Percentiles rank a stretch among this genome's conserved stretches.
Evolutionary conservation across 2,329 filamentous ascomycete genomes (phyloP).

Genomic region (Nothopassalora personata): DNA sequence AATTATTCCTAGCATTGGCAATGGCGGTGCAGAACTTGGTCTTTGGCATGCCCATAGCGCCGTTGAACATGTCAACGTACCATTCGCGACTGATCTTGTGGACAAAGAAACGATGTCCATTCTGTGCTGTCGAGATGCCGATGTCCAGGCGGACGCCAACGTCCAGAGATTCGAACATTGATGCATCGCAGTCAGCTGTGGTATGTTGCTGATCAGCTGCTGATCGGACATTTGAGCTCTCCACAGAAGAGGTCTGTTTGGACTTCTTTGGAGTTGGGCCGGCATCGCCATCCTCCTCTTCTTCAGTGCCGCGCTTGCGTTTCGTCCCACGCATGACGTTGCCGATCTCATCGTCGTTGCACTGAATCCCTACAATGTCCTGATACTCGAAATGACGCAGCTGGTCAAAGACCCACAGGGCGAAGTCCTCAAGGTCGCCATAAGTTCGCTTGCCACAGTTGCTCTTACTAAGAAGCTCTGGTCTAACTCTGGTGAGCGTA

Average conservation of each 20-base stretch:
- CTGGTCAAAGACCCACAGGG: slow-evolving; percentile 3
- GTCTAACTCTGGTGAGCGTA: background rate
- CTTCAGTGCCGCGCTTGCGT: background rate
- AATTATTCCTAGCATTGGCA: slow-evolving; percentile 2
- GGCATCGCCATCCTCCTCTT: background rate
- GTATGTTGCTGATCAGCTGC: background rate
- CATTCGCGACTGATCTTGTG: slow-evolving; percentile 8
- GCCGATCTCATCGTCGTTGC: background rate
- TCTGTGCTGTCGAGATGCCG: slow-evolving; percentile 3
- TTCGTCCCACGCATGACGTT: background rate
- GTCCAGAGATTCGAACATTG: slow-evolving; percentile 9
- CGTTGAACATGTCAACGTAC: slow-evolving; percentile 7
- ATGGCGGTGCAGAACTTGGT: slow-evolving; percentile 2
- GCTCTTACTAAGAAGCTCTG: background rate
- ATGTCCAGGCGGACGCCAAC: slow-evolving; percentile 10
- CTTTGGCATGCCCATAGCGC: background rate
- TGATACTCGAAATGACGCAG: background rate
- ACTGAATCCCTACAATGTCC: background rate
- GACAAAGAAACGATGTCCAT: slow-evolving; percentile 10
- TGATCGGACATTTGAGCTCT: too few species aligned
- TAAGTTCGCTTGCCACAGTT: slow-evolving; percentile 4
- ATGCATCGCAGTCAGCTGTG: too few species aligned
- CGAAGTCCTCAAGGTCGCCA: background rate
- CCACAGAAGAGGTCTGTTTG: too few species aligned
- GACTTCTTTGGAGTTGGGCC: background rate